Evolutionary conservation across 179 eudicot genomes (phyloP).

Genomic region (Vitellaria paradoxa): DNA sequence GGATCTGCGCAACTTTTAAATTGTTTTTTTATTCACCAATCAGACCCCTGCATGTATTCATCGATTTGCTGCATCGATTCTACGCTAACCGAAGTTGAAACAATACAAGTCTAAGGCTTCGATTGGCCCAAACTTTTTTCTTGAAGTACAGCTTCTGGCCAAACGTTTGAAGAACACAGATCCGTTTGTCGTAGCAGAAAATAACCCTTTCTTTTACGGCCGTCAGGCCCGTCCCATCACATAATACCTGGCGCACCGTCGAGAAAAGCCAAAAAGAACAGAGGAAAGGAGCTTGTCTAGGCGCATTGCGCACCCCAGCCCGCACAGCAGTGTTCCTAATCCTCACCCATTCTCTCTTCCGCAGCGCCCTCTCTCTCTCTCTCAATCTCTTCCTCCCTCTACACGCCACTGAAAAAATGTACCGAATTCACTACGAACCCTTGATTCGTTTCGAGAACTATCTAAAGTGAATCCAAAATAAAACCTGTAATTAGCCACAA

Average conservation of each 20-base stretch:
- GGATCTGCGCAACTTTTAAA: neutral
- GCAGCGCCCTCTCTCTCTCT: constrained; percentile 5
- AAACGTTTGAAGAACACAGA: too few relatives aligned
- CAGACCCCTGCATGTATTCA: neutral
- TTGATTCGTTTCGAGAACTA: neutral
- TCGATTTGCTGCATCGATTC: neutral
- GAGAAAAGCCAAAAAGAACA: neutral
- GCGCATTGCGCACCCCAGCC: neutral
- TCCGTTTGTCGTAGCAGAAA: neutral
- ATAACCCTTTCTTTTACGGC: neutral
- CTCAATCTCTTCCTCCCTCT: too few relatives aligned
- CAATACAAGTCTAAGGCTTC: neutral
- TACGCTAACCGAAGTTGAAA: neutral
- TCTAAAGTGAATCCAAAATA: neutral
- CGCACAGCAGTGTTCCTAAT: neutral
- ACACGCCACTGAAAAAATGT: neutral
- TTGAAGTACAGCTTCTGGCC: too few relatives aligned
- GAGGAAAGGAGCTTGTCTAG: too few relatives aligned
- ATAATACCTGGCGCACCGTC: neutral
- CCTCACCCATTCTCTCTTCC: neutral
- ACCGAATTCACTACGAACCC: too few relatives aligned
- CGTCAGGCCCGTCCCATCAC: neutral
- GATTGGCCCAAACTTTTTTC: too few relatives aligned
- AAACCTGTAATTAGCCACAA: too few relatives aligned
- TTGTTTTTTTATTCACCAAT: neutral